Base-by-base conservation (phyloP, 2,329 filamentous ascomycete genomes). In the Hymenoscyphus fraxineus region DNA sequence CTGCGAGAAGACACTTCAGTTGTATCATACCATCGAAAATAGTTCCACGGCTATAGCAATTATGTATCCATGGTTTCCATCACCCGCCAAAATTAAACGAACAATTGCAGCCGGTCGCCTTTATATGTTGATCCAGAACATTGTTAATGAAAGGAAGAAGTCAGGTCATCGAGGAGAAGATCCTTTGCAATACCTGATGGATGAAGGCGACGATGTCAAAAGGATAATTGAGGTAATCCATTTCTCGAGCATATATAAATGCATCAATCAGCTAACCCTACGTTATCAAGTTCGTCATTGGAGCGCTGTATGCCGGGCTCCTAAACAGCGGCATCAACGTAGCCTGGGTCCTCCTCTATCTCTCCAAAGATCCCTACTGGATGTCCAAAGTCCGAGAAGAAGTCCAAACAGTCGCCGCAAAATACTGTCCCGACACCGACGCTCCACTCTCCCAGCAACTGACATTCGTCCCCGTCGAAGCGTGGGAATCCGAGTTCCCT, bases 401-500 rank as follows among this genome's bases (percentile, higher is more conserved):
- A 72, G 77, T 87, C 16, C 76, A 81, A 59, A 68, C 67, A 2
- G 79, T 77, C 6, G 76, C 83, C 0, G 72, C 75, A 59, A 80
- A 77, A 68, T 77, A 85, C 70, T 75, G 79, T 15, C 70, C 58
- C 1, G 39, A 65, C 16, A 47, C 31, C 6, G 32, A 38, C 2
- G 22, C 59, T 2, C 63, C 69, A 4, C 54, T 69, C 4, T 44
- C 64, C 15, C 64, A 69, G 2, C 64, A 65, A 51, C 74, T 87
- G 1, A 73, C 76, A 41, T 70, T 75, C 1, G 74, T 87, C 0
- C 77, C 78, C 0, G 71, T 85, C 35, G 81, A 84, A 15, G 81
- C 79, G 0, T 87, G 84, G 84, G 84, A 87, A 70, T 60, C 72
- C 13, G 80, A 83, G 19, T 85, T 87, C 65, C 82, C 83, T 0